Evolutionary conservation across 2,329 filamentous ascomycete genomes (phyloP).

Genomic region (Ceratocystis destructans): DNA sequence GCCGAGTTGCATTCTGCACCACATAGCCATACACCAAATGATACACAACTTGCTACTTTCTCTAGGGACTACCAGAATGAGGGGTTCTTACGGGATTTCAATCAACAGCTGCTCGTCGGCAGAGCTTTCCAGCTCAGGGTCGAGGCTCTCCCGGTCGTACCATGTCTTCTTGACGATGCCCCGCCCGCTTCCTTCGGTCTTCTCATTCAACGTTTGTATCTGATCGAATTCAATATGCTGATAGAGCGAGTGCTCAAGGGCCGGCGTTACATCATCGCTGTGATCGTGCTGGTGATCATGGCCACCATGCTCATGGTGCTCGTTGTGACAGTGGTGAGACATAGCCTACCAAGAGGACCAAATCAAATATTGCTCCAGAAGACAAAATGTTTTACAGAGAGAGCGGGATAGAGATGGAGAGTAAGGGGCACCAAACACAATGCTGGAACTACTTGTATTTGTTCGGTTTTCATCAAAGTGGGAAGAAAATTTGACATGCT

Average conservation of each 20-base stretch:
- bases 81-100: conserved; percentile 59
- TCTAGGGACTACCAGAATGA: too few species aligned
- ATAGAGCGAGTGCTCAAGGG: conserved; percentile 81
- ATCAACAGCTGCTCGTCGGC: conserved; percentile 90
- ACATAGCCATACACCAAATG: too few species aligned
- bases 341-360: conserved; percentile 21
- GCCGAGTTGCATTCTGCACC: not conserved
- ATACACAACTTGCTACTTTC: too few species aligned
- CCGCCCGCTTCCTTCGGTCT: conserved; percentile 50
- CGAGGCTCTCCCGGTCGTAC: conserved; percentile 57
- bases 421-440: too few species aligned
- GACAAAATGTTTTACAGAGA: not conserved
- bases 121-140: conserved; percentile 71
- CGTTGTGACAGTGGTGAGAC: conserved; percentile 40
- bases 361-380: not conserved
- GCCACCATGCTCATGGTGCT: conserved; percentile 36
- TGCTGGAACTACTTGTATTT: too few species aligned
- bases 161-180: conserved; percentile 81
- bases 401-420: too few species aligned
- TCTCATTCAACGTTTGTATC: conserved; percentile 76
- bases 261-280: conserved; percentile 81
- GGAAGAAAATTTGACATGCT: too few species aligned
- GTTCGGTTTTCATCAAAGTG: too few species aligned
- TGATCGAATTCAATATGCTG: conserved; percentile 81
- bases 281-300: conserved; percentile 63